Evolutionary conservation across 164 flowering plant species (phyloP), one percentile per base, ranked within the genome.

Genomic region (Sedum album): DNA sequence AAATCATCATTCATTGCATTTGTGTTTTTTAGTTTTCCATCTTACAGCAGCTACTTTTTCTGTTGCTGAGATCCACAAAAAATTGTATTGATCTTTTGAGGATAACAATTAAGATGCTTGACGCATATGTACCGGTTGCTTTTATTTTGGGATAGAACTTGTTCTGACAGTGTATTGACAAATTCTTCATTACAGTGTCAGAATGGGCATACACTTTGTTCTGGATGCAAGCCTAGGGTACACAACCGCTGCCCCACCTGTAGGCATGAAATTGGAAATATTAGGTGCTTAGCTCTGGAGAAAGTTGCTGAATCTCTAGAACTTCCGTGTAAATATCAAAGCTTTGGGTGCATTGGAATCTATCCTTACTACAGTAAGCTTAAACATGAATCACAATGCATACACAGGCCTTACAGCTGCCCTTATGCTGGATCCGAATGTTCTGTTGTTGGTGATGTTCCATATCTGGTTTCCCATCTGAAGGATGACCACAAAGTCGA

Each of bases 381-480:
- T 55, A 55, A 55, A 55, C 61, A 55, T 28, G 61, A 55, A 55
- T 55, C 61, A 26, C 61, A 55, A 26, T 55, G 61, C 31, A 26
- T 55, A 31, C 61, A 55, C 28, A 55, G 61, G 61, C 61, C 61
- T 26, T 55, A 55, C 61, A 55, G 61, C 61, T 55, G 61, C 31
- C 61, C 61, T 55, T 55, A 55, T 26, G 61, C 61, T 55, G 61
- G 61, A 55, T 55, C 61, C 25, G 61, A 55, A 55, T 55, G 61
- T 28, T 55, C 61, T 26, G 61, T 55, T 13, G 31, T 55, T 55
- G 61, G 61, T 55, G 61, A 55, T 55, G 11, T 55, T 55, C 61
- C 61, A 26, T 55, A 8, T 55, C 31, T 55, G 61, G 61, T 55
- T 28, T 31, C 61, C 5, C 61, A 55, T 55, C 13, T 55, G 14